Percentiles rank a stretch among this genome's conserved stretches.
Evolutionary conservation across 2,329 filamentous ascomycete genomes (phyloP).

Genomic region (Monosporascus sp.): DNA sequence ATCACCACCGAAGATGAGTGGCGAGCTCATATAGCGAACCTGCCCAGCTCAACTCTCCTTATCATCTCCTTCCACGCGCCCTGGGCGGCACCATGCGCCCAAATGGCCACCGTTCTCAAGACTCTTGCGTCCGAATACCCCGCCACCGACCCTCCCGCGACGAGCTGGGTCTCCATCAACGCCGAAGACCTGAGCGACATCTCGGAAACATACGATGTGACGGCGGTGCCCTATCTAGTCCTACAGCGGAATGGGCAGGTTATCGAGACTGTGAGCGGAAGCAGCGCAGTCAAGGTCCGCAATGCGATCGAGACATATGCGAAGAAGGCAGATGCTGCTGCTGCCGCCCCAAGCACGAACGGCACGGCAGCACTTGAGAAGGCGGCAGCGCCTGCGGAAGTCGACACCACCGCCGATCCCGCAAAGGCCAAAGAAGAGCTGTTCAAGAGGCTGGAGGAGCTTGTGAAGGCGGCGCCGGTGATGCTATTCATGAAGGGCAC

Average conservation of each 20-base stretch:
- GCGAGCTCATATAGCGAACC: slow-evolving; percentile 58
- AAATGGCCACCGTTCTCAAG: slow-evolving; percentile 83
- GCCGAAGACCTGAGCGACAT: slow-evolving; percentile 92
- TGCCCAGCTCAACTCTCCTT: slow-evolving; percentile 66
- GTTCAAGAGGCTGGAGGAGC: slow-evolving; percentile 69
- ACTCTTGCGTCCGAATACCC: slow-evolving; percentile 85
- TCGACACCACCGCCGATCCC: slow-evolving; percentile 36
- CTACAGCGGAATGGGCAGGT: slow-evolving; percentile 70
- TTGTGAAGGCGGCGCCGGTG: slow-evolving; percentile 92
- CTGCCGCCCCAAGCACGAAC: slow-evolving; percentile 31
- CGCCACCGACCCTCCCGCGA: slow-evolving; percentile 56
- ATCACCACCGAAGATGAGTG: slow-evolving; percentile 72
- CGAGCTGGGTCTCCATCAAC: slow-evolving; percentile 85
- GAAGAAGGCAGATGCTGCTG: slow-evolving; percentile 36
- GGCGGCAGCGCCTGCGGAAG: slow-evolving; percentile 25
- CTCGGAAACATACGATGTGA: slow-evolving; percentile 88
- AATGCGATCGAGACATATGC: slow-evolving; percentile 80
- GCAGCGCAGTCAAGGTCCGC: slow-evolving; percentile 80
- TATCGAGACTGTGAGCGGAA: slow-evolving; percentile 82
- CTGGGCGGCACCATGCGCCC: slow-evolving; percentile 92
- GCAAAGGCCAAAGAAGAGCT: slow-evolving; percentile 75
- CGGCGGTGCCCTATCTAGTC: slow-evolving; percentile 88
- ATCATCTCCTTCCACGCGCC: slow-evolving; percentile 93
- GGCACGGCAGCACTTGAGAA: slow-evolving; percentile 32
- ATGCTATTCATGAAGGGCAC: slow-evolving; percentile 99